Conservation (phyloP, 1,284 basidiomycete species). For the Afroboletus lepidellus region DNA sequence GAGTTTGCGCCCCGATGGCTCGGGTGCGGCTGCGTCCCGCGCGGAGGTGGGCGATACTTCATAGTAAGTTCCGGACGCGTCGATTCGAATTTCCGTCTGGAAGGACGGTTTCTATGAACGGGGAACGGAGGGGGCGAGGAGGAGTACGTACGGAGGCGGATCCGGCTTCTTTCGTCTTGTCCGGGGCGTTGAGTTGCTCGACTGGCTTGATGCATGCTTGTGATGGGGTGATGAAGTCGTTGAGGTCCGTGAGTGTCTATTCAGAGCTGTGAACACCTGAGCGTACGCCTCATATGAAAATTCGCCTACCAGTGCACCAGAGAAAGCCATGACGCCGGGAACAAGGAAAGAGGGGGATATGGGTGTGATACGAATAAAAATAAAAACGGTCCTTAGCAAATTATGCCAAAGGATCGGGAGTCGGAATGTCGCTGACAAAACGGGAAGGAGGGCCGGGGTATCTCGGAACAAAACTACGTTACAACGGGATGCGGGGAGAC, state of each 20-base stretch:
- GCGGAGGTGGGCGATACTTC: constrained; percentile 51
- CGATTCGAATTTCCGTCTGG: constrained; percentile 88
- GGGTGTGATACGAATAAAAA: neutral
- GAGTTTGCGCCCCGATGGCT: constrained; percentile 53
- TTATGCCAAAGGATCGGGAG: constrained; percentile 1
- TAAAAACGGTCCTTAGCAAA: neutral
- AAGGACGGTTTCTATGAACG: constrained; percentile 4
- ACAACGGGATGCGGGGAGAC: neutral
- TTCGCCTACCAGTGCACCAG: constrained; percentile 77
- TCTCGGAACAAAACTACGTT: neutral
- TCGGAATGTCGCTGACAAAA: neutral
- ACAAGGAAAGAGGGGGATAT: neutral
- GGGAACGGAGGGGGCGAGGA: neutral
- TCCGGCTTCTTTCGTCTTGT: constrained; percentile 45
- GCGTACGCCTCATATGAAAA: neutral
- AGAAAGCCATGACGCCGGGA: constrained; percentile 71
- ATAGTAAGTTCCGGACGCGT: constrained; percentile 76
- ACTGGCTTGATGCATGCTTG: constrained; percentile 99
- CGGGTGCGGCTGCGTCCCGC: constrained; percentile 23
- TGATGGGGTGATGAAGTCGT: constrained; percentile 97
- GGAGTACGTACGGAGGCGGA: constrained; percentile 54
- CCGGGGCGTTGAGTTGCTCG: constrained; percentile 55
- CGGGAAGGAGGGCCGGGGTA: neutral
- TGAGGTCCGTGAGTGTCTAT: constrained; percentile 90
- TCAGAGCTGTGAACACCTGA: neutral